Percentiles rank a stretch among this genome's conserved stretches.
These are phyloP conservation scores for Pseudocercospora fijiensis DNA, from an alignment of 2,329 filamentous ascomycete species.

Conservation along the genomic window DNA sequence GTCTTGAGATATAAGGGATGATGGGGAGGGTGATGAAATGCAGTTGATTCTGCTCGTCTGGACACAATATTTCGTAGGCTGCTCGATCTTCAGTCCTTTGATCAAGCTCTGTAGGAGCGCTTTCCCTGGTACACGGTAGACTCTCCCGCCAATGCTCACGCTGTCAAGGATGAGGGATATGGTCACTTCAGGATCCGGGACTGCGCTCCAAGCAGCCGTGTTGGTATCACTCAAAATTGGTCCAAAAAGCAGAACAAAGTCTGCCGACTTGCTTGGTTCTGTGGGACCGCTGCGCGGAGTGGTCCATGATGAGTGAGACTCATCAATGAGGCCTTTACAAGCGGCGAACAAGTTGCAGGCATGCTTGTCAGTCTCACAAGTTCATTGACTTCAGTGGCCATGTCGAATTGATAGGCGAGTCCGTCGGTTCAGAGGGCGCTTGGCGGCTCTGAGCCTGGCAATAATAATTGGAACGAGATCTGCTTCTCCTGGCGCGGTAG, in stretches of 20 bases:
- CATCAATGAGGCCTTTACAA: slow-evolving; percentile 54
- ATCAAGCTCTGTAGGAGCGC: not conserved
- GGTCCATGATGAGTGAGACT: slow-evolving; percentile 49
- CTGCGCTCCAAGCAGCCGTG: slow-evolving; percentile 42
- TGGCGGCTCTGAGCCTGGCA: slow-evolving; percentile 45
- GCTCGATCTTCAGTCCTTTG: not conserved
- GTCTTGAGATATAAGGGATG: slow-evolving; percentile 6
- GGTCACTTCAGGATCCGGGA: slow-evolving; percentile 39
- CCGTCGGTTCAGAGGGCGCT: slow-evolving; percentile 55
- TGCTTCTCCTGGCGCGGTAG: not conserved
- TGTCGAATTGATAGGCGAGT: slow-evolving; percentile 45
- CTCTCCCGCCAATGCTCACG: slow-evolving; percentile 37
- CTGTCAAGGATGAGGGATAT: slow-evolving; percentile 40
- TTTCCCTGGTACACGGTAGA: slow-evolving; percentile 31
- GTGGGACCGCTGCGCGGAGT: slow-evolving; percentile 50
- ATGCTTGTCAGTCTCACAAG: slow-evolving; percentile 49
- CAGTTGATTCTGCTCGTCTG: not conserved
- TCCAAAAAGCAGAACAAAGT: slow-evolving; percentile 20
- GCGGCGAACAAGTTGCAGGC: slow-evolving; percentile 52
- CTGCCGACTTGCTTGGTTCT: slow-evolving; percentile 12
- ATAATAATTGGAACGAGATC: slow-evolving; percentile 35
- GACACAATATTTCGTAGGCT: not conserved
- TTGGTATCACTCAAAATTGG: slow-evolving; percentile 22
- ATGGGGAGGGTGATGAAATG: not conserved
- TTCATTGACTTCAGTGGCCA: slow-evolving; percentile 47